Evolutionary conservation across 202 grass and related monocot species (phyloP).

Genomic region (Carex arenaria): DNA sequence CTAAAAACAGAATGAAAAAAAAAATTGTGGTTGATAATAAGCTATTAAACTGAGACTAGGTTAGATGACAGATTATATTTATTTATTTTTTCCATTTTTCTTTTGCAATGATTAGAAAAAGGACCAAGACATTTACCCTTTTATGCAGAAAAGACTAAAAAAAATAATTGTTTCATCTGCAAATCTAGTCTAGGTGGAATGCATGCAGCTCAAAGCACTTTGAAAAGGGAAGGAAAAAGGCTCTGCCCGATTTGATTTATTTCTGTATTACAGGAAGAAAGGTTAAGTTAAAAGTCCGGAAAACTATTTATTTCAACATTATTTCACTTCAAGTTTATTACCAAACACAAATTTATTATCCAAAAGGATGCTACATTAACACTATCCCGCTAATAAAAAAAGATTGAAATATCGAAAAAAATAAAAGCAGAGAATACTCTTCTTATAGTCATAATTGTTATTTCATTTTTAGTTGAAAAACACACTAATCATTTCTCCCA

Average conservation of each 20-base stretch:
- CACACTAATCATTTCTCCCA: background rate
- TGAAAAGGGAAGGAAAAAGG: constrained; percentile 1
- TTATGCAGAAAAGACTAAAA: background rate
- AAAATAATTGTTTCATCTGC: background rate
- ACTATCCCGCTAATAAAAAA: too few species aligned
- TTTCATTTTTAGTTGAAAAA: background rate
- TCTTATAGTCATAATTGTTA: background rate
- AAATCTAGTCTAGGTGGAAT: background rate
- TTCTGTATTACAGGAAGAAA: background rate
- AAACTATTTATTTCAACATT: background rate
- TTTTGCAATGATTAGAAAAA: background rate
- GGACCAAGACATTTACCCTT: background rate
- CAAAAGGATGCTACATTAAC: background rate
- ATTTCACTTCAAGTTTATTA: background rate
- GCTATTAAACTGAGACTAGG: background rate
- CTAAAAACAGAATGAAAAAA: background rate
- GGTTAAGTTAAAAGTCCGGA: background rate
- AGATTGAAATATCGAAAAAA: too few species aligned
- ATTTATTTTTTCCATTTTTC: background rate
- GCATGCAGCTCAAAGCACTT: background rate
- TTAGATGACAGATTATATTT: background rate
- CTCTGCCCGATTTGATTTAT: constrained; percentile 4
- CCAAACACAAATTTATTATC: background rate
- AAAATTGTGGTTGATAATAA: background rate
- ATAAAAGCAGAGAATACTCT: background rate